Evolutionary conservation across 805 yeast genomes (phyloP).

Genomic region (Schwanniomyces vanrijiae): DNA sequence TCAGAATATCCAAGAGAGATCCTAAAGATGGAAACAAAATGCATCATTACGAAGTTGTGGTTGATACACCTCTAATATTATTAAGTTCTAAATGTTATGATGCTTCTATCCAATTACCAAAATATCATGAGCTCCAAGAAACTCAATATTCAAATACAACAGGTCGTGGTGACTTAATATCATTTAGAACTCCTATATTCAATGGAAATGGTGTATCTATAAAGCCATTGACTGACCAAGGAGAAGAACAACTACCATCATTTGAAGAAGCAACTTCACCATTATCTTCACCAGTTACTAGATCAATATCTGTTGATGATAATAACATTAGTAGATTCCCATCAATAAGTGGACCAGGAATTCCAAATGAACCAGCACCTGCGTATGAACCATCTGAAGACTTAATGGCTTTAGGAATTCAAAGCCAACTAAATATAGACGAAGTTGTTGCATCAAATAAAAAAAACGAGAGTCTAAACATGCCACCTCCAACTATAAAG

Average conservation of each 20-base stretch:
- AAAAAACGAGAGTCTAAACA: slow-evolving; percentile 3
- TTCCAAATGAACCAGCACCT: slow-evolving; percentile 32
- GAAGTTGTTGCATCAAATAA: slow-evolving; percentile 20
- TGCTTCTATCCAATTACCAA: slow-evolving; percentile 40
- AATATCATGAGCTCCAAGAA: slow-evolving; percentile 27
- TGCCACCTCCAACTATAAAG: slow-evolving; percentile 21
- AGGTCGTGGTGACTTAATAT: slow-evolving; percentile 16
- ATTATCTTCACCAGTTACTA: slow-evolving; percentile 30
- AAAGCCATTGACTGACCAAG: slow-evolving; percentile 20
- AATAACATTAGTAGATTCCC: slow-evolving; percentile 38
- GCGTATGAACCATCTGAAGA: slow-evolving; percentile 24
- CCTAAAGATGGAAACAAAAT: slow-evolving; percentile 43
- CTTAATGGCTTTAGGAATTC: not conserved
- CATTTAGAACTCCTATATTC: slow-evolving; percentile 41
- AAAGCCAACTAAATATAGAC: slow-evolving; percentile 22
- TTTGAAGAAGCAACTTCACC: slow-evolving; percentile 69
- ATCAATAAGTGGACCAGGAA: slow-evolving; percentile 15
- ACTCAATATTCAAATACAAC: not conserved
- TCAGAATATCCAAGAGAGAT: slow-evolving; percentile 66
- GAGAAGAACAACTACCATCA: slow-evolving; percentile 49
- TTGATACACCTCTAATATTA: slow-evolving; percentile 69
- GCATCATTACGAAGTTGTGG: slow-evolving; percentile 79
- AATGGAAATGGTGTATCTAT: slow-evolving; percentile 31
- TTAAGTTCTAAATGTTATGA: slow-evolving; percentile 43
- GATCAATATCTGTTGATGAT: slow-evolving; percentile 39